Conservation (phyloP, 495 filamentous ascomycete genomes). For the Pseudomonodictys pantanalensis region DNA sequence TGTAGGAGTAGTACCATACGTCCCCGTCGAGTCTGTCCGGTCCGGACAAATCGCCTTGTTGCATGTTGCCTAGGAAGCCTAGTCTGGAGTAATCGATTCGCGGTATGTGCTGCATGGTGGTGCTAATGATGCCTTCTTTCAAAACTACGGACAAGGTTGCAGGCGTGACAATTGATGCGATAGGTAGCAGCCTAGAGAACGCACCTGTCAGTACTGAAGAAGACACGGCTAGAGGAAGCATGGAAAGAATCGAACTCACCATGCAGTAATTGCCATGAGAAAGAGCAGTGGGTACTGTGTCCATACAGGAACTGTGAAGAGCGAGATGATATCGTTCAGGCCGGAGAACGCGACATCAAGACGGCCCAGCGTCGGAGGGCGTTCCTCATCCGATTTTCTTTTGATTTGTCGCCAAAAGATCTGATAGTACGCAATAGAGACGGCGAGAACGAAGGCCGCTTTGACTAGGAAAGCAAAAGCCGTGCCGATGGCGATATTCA, state of each 20-base stretch:
- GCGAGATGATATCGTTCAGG: neutral
- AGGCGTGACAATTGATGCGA: neutral
- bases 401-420: neutral
- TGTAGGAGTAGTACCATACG: too few relatives aligned
- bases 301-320: neutral
- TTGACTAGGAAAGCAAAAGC: slow-evolving; percentile 1
- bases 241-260: too few relatives aligned
- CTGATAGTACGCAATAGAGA: neutral
- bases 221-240: too few relatives aligned
- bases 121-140: neutral
- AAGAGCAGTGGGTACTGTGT: neutral
- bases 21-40: neutral
- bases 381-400: too few relatives aligned
- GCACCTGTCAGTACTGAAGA: neutral
- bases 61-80: neutral
- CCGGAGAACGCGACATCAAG: neutral
- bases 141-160: neutral
- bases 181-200: neutral
- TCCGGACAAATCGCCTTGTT: neutral
- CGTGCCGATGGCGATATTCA: neutral
- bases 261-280: neutral
- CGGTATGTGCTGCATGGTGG: neutral
- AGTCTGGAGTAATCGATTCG: neutral
- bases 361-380: neutral
- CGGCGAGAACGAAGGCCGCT: neutral